Evolutionary conservation across 129 eudicot genomes (phyloP), one percentile per base, ranked within the genome.

Genomic region (Ambrosia trifida): DNA sequence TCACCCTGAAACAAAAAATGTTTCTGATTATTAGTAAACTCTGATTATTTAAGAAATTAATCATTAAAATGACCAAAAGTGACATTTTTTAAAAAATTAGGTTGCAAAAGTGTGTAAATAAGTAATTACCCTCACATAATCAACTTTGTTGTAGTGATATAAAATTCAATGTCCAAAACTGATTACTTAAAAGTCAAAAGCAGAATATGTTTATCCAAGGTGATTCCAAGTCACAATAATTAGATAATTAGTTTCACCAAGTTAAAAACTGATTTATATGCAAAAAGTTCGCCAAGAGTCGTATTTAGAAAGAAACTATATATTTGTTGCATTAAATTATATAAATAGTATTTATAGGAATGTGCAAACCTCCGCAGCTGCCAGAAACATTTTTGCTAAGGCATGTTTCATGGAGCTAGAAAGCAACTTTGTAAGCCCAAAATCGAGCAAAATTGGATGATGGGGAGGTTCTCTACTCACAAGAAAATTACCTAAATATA

Each of bases 401-500:
- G 96, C 96, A 65, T 90, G 97, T 84, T 90, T 94, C 80, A 88
- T 67, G 4, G 96, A 75, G 71, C 84, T 76, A 69, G 97, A 85
- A 46, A 94, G 85, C 60, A 77, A 70, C 87, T 94, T 94, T 75
- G 99, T 94, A 61, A 94, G 95, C 67, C 99, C 99, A 90, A 94
- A 94, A 83, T 94, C 99, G 1, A 94, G 97, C 66, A 94, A 81
- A 79, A 94, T 81, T 57, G 99, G 99, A 62, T 72, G 90, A 84
- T 94, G 96, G 33, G 99, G 99, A 74, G 92, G 83, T 64, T 83
- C 85, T 84, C 85, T 94, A 87, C 97, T 94, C 94, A 94, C 99
- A 65, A 94, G 99, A 82, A 94, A 94, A 81, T 94, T 94, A 72
- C 99, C 99, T 93, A 46, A 50, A 76, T n/a, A 68, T 47, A 72